Conservation (phyloP, 345 rosid genomes). For the Kernera saxatilis region DNA sequence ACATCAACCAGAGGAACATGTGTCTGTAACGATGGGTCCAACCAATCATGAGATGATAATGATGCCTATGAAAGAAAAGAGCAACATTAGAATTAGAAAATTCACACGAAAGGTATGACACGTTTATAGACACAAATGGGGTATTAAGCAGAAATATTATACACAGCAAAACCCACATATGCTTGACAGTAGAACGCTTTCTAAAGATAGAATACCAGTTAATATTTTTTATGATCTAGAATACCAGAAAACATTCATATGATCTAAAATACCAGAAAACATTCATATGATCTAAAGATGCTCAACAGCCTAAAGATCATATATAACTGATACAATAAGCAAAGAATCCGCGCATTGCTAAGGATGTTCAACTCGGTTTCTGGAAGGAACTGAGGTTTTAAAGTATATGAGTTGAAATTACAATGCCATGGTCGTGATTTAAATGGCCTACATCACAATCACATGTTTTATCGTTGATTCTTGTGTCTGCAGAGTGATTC, state of each 20-base stretch:
- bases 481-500: conserved; percentile 27
- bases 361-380: not conserved
- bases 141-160: not conserved
- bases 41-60: conserved; percentile 50
- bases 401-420: conserved; percentile 34
- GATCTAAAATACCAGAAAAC: no score
- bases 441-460: conserved; percentile 34
- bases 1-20: conserved; percentile 91
- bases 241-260: no score
- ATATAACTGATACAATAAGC: not conserved
- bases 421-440: conserved; percentile 48
- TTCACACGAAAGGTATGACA: conserved; percentile 1
- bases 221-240: no score
- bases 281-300: conserved; percentile 1
- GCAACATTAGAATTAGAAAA: not conserved
- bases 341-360: not conserved
- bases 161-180: not conserved
- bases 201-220: not conserved
- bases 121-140: not conserved
- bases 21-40: conserved; percentile 66
- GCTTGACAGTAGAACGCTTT: not conserved
- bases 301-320: not conserved
- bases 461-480: conserved; percentile 14
- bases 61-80: conserved; percentile 43
- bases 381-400: not conserved